Conservation (phyloP, 140 eudicot species). For the Oenanthe javanica region DNA sequence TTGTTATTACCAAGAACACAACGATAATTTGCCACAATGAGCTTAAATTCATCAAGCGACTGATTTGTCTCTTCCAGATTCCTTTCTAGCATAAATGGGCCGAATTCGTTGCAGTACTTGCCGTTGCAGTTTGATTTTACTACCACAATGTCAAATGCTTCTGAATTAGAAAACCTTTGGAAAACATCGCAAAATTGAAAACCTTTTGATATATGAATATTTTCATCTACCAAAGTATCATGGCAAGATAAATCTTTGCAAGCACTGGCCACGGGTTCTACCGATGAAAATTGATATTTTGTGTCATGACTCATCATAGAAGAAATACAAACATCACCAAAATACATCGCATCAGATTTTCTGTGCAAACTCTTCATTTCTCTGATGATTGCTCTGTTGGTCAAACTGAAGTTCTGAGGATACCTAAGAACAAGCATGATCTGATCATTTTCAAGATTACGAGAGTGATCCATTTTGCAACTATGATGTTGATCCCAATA, state of each 20-base stretch:
- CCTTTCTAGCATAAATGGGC: conserved; percentile 17
- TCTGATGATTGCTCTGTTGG: conserved; percentile 14
- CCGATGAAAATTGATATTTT: conserved; percentile 8
- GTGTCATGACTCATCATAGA: conserved; percentile 12
- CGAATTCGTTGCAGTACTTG: conserved; percentile 7
- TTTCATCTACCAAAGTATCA: background rate
- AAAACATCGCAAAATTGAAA: conserved; percentile 9
- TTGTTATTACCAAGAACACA: conserved; percentile 1
- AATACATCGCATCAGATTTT: conserved; percentile 11
- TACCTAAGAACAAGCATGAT: conserved; percentile 14
- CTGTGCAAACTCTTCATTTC: conserved; percentile 15
- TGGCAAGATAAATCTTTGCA: background rate
- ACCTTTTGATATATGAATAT: background rate
- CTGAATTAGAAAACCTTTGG: background rate
- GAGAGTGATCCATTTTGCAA: background rate
- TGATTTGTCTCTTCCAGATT: conserved; percentile 3
- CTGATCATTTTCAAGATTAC: background rate
- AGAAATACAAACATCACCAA: conserved; percentile 13
- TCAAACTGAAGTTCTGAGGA: conserved; percentile 17
- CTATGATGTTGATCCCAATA: conserved; percentile 3
- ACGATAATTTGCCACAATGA: background rate
- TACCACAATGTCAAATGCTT: background rate
- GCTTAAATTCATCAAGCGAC: background rate
- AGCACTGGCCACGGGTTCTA: conserved; percentile 7
- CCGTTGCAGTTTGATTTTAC: background rate